phyloP scores from a whole-genome alignment of 345 rosid species.

The Gossypium raimondii region DNA sequence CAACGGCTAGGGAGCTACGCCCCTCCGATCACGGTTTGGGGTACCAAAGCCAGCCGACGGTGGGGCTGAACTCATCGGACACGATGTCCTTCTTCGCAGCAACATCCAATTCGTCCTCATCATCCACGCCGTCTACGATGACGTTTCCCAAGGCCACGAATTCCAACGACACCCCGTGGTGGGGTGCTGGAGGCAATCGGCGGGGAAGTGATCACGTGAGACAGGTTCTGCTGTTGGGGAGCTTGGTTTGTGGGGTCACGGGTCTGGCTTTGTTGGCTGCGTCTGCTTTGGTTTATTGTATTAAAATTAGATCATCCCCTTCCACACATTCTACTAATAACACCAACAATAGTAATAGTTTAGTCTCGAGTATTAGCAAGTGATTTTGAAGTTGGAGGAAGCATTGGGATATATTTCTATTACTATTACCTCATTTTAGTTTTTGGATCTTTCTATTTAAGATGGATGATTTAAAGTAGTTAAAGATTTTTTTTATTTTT shows the following conservation, averaged over 20 bases:
- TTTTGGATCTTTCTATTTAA: no score
- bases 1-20: slow-evolving; percentile 51
- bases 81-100: slow-evolving; percentile 55
- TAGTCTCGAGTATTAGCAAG: slow-evolving; percentile 1
- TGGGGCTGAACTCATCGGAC: slow-evolving; percentile 28
- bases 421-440: background rate
- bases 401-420: background rate
- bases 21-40: slow-evolving; percentile 74
- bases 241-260: slow-evolving; percentile 55
- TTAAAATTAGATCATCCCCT: slow-evolving; percentile 12
- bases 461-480: background rate
- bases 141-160: slow-evolving; percentile 47
- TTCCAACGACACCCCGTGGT: slow-evolving; percentile 39
- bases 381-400: background rate
- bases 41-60: slow-evolving; percentile 40
- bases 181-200: slow-evolving; percentile 20
- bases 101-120: slow-evolving; percentile 6
- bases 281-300: slow-evolving; percentile 40
- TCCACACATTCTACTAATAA: background rate
- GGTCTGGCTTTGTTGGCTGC: slow-evolving; percentile 51
- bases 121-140: slow-evolving; percentile 18
- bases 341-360: background rate
- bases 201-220: slow-evolving; percentile 35
- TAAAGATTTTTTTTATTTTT: no score
- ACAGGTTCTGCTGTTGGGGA: slow-evolving; percentile 61